A percentile compares a stretch with the other conserved stretches of the same genome.
phyloP scores from a whole-genome alignment of 257 asterid species.

The Ocimum tenuiflorum region DNA sequence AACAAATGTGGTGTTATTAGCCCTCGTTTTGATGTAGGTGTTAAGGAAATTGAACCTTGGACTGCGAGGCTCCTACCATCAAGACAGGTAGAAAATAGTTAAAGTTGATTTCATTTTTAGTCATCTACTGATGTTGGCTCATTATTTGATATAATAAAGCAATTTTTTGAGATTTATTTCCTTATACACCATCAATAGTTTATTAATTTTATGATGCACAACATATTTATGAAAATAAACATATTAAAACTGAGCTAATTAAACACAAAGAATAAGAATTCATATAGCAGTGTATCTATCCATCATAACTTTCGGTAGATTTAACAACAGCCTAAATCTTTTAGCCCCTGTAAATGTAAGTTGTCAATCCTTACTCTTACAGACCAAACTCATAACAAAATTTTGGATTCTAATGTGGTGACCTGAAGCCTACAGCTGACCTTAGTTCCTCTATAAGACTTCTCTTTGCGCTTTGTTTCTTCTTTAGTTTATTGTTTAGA shows the following conservation, averaged over 20 bases:
- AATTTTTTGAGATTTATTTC: not conserved
- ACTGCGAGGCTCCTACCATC: constrained; percentile 40
- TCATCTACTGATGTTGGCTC: not conserved
- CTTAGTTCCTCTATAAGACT: not conserved
- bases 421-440: not conserved
- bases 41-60: constrained; percentile 40
- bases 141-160: not conserved
- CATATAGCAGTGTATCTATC: not conserved
- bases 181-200: not conserved
- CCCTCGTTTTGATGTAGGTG: constrained; percentile 38
- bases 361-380: not conserved
- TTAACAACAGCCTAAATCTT: not conserved
- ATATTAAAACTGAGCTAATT: not conserved
- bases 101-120: not conserved
- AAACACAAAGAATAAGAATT: not conserved
- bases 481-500: not conserved
- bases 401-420: not conserved
- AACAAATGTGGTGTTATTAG: constrained; percentile 41
- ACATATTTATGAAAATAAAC: not conserved
- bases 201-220: not conserved
- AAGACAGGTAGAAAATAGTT: constrained; percentile 23
- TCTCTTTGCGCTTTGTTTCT: not conserved
- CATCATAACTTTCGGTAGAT: not conserved
- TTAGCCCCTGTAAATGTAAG: not conserved
- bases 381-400: not conserved